Evolutionary conservation across 2,329 filamentous ascomycete genomes (phyloP).

Genomic region (Incumbomyces delicatus): DNA sequence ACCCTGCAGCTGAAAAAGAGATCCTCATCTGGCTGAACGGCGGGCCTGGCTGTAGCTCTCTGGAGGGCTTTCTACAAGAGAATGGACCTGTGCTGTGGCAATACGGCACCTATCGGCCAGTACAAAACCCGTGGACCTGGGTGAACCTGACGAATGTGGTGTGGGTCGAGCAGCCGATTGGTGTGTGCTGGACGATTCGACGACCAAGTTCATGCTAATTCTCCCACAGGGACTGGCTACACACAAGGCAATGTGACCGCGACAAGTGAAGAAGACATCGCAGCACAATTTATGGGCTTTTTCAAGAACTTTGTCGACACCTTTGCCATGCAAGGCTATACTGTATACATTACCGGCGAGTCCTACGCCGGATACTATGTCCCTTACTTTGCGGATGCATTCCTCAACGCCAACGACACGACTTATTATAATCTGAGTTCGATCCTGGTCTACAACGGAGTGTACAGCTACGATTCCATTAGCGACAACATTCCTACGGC

Average conservation of each 20-base stretch:
- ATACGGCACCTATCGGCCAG: conserved; percentile 23
- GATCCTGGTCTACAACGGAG: conserved; percentile 64
- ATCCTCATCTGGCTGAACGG: conserved; percentile 59
- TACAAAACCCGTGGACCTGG: conserved; percentile 51
- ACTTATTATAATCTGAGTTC: conserved; percentile 59
- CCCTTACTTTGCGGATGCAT: conserved; percentile 62
- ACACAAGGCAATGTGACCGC: conserved; percentile 55
- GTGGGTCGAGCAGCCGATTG: conserved; percentile 55
- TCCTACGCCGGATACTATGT: conserved; percentile 56
- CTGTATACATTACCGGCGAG: conserved; percentile 65
- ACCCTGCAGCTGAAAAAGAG: conserved; percentile 35
- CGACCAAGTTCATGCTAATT: not conserved
- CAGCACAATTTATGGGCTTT: conserved; percentile 64
- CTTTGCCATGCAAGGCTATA: conserved; percentile 57
- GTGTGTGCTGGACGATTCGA: not conserved
- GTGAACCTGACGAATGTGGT: conserved; percentile 66
- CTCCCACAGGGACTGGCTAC: conserved; percentile 54
- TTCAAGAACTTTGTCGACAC: conserved; percentile 68
- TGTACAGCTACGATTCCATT: conserved; percentile 45
- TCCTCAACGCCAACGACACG: conserved; percentile 59
- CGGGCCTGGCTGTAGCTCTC: conserved; percentile 90
- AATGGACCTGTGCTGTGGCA: conserved; percentile 28
- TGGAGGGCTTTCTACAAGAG: conserved; percentile 37
- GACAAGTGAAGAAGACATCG: conserved; percentile 56
- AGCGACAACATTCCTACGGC: conserved; percentile 38